Percentiles rank a stretch among this genome's conserved stretches.
Evolutionary conservation across 2,329 filamentous ascomycete species (phyloP).

Genomic region (Stylonectria norvegica): DNA sequence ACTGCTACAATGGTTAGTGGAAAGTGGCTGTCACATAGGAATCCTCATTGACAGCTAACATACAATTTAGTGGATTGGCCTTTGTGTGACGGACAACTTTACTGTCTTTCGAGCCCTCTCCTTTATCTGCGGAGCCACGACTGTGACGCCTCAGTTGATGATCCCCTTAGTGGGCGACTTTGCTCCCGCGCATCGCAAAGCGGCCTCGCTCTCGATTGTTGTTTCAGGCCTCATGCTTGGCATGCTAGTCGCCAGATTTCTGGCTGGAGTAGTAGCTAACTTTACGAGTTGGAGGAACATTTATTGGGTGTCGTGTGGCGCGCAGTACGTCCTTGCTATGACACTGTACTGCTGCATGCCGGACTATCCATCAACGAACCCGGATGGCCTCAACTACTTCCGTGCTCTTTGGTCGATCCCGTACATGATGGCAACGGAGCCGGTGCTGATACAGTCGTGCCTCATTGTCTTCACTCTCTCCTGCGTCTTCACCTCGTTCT

Average conservation of each 20-base stretch:
- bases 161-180: slow-evolving; percentile 77
- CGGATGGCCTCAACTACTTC: slow-evolving; percentile 60
- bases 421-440: slow-evolving; percentile 60
- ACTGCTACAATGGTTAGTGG: slow-evolving; percentile 63
- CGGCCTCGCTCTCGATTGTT: slow-evolving; percentile 68
- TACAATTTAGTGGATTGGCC: slow-evolving; percentile 56
- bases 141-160: slow-evolving; percentile 77
- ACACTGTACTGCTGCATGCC: slow-evolving; percentile 73
- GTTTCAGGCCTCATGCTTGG: slow-evolving; percentile 73
- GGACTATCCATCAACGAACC: slow-evolving; percentile 75
- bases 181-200: slow-evolving; percentile 64
- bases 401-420: slow-evolving; percentile 63
- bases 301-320: slow-evolving; percentile 72
- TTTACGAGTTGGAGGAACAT: slow-evolving; percentile 73
- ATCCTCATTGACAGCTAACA: too few relatives aligned
- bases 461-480: slow-evolving; percentile 61
- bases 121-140: slow-evolving; percentile 72
- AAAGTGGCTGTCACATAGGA: too few relatives aligned
- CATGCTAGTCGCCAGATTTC: slow-evolving; percentile 69
- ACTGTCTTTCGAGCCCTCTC: slow-evolving; percentile 64
- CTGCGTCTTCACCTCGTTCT: slow-evolving; percentile 51
- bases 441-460: slow-evolving; percentile 67
- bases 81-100: slow-evolving; percentile 67
- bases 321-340: slow-evolving; percentile 64
- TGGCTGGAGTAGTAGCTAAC: slow-evolving; percentile 72